Evolutionary conservation across 768 basidiomycete species (phyloP).

Genomic region (Calocybe indica): DNA sequence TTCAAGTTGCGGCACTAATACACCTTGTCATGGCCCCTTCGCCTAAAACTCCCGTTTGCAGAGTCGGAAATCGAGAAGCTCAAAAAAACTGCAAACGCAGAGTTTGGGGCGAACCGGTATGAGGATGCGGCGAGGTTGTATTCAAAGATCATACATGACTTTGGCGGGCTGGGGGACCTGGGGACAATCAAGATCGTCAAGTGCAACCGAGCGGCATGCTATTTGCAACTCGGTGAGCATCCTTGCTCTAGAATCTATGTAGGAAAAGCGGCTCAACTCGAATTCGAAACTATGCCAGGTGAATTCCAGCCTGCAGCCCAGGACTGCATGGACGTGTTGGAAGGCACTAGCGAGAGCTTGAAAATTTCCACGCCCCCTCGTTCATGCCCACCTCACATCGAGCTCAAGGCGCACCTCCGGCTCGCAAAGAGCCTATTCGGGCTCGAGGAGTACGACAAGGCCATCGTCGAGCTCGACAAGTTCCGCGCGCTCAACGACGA

Average conservation of each 20-base stretch:
- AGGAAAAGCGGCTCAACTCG: neutral
- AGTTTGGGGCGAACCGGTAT: neutral
- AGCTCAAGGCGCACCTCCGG: conserved; percentile 5
- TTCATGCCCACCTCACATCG: neutral
- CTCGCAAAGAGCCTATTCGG: conserved; percentile 5
- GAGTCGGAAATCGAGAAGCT: neutral
- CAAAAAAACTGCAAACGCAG: neutral
- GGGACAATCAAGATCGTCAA: conserved; percentile 3
- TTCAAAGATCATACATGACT: neutral
- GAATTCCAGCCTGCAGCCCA: conserved; percentile 1
- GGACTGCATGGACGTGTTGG: conserved; percentile 2
- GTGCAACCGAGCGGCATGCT: conserved; percentile 9
- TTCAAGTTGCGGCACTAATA: too few relatives aligned
- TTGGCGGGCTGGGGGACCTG: neutral
- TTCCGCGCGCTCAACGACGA: conserved; percentile 3
- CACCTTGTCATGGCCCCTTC: too few relatives aligned
- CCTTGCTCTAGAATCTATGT: neutral
- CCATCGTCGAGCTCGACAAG: conserved; percentile 3
- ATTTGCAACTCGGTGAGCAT: conserved; percentile 4
- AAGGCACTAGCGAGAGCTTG: neutral
- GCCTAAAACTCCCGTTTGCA: too few relatives aligned
- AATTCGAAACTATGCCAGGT: neutral
- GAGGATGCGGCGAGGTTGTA: conserved; percentile 1
- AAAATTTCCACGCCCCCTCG: neutral
- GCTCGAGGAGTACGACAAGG: conserved; percentile 2